Conservation (phyloP, 345 rosid species). For the Sonneratia alba region DNA sequence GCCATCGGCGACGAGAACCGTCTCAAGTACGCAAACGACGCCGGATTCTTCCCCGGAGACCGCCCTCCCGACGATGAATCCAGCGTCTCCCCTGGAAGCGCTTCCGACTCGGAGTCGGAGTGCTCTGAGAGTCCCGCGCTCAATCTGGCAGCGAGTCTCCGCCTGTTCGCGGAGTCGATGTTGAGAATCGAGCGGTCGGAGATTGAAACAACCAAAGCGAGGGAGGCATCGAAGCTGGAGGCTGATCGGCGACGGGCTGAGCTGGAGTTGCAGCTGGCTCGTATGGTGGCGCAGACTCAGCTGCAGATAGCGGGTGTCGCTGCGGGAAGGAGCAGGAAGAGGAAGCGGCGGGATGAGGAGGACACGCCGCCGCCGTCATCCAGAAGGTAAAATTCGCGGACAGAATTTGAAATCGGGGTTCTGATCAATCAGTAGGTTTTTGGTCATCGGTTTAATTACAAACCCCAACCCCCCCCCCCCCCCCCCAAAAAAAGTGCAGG, state of each 20-base stretch:
- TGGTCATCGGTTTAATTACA: neutral
- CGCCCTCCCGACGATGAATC: conserved; percentile 11
- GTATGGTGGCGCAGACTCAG: conserved; percentile 38
- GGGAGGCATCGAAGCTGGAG: conserved; percentile 42
- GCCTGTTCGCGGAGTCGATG: conserved; percentile 41
- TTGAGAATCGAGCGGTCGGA: conserved; percentile 36
- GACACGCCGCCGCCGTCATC: conserved; percentile 12
- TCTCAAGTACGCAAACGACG: conserved; percentile 14
- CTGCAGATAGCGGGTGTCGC: conserved; percentile 32
- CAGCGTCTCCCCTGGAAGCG: conserved; percentile 4
- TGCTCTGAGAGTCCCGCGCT: conserved; percentile 6
- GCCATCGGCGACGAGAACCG: conserved; percentile 5
- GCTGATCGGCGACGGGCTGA: conserved; percentile 39
- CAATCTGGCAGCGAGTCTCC: conserved; percentile 23
- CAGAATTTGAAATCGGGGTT: neutral
- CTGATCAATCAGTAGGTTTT: neutral
- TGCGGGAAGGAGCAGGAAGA: conserved; percentile 22
- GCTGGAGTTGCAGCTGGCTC: conserved; percentile 45
- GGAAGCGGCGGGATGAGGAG: conserved; percentile 36
- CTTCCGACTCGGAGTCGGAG: conserved; percentile 11
- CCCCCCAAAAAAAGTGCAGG: conserved; percentile 18
- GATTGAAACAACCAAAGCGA: conserved; percentile 53
- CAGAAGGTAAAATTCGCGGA: conserved; percentile 14
- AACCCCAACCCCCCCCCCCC: too few relatives aligned
- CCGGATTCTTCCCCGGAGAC: conserved; percentile 14